These are phyloP conservation scores for Termitomyces sp. DNA, from an alignment of 768 basidiomycete species.

Conservation along the genomic window DNA sequence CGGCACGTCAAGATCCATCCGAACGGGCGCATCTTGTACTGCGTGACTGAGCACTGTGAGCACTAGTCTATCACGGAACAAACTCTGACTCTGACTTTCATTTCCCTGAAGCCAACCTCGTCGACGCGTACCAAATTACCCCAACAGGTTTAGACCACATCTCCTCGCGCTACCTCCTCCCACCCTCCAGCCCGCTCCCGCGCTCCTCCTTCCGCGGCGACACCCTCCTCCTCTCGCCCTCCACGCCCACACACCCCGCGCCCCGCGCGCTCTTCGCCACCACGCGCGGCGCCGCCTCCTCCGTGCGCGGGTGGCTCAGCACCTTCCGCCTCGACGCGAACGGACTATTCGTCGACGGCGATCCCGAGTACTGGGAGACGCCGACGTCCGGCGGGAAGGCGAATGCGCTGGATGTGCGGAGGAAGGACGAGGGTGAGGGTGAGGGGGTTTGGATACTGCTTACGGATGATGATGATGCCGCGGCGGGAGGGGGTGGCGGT, in stretches of 20 bases:
- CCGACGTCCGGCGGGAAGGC: too few species aligned
- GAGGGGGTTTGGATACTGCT: too few species aligned
- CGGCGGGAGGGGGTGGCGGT: too few species aligned
- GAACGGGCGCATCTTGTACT: slow-evolving; percentile 44
- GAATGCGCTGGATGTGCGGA: too few species aligned
- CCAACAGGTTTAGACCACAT: slow-evolving; percentile 21
- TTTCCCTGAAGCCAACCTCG: slow-evolving; percentile 36
- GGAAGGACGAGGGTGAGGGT: too few species aligned
- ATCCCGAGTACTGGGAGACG: too few species aligned
- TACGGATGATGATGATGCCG: too few species aligned
- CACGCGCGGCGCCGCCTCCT: slow-evolving; percentile 35
- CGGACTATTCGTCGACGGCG: too few species aligned
- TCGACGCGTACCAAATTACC: slow-evolving; percentile 39
- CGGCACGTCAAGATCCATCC: slow-evolving; percentile 49
- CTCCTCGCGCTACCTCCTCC: slow-evolving; percentile 29
- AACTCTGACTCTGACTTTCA: too few species aligned
- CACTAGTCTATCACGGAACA: background rate
- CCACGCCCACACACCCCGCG: slow-evolving; percentile 26
- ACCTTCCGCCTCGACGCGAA: slow-evolving; percentile 38
- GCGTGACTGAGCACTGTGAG: slow-evolving; percentile 48
- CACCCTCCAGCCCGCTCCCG: slow-evolving; percentile 2
- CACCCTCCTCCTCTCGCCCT: slow-evolving; percentile 37
- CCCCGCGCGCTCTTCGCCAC: slow-evolving; percentile 40
- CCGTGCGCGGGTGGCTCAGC: slow-evolving; percentile 36
- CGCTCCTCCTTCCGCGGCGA: slow-evolving; percentile 34